Evolutionary conservation across 768 basidiomycete species (phyloP).

Genomic region (Clavaria fumosa): DNA sequence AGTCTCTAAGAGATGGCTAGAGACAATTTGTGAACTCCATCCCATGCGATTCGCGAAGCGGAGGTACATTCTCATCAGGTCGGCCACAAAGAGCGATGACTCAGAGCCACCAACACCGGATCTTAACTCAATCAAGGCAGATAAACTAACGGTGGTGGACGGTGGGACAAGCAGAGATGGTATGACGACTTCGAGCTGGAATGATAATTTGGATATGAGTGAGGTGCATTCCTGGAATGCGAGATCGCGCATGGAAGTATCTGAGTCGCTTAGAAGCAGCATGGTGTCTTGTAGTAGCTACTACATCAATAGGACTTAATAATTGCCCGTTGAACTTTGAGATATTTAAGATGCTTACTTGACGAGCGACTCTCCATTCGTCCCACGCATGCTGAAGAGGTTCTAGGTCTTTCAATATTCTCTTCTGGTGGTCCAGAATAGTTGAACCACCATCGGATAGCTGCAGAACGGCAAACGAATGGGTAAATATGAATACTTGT

Average conservation of each 20-base stretch:
- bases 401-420: conserved; percentile 53
- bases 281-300: conserved; percentile 55
- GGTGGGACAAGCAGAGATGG: conserved; percentile 62
- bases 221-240: conserved; percentile 49
- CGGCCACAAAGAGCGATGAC: conserved; percentile 63
- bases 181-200: conserved; percentile 31
- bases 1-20: conserved; percentile 38
- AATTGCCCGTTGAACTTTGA: background rate
- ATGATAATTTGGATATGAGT: conserved; percentile 24
- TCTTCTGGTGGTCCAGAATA: conserved; percentile 40
- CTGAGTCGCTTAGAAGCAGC: conserved; percentile 53
- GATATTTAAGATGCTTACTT: conserved; percentile 28
- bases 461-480: conserved; percentile 20
- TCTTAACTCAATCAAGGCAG: conserved; percentile 81
- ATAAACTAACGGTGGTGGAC: conserved; percentile 46
- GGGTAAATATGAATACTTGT: conserved; percentile 5
- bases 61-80: conserved; percentile 72
- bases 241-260: conserved; percentile 58
- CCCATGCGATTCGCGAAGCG: conserved; percentile 37
- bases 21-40: conserved; percentile 50
- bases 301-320: conserved; percentile 16
- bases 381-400: conserved; percentile 55
- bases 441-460: conserved; percentile 38
- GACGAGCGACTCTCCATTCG: conserved; percentile 35
- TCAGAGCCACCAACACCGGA: conserved; percentile 90